Evolutionary conservation across 2,329 filamentous ascomycete species (phyloP).

Genomic region (Pyrenophora teres): DNA sequence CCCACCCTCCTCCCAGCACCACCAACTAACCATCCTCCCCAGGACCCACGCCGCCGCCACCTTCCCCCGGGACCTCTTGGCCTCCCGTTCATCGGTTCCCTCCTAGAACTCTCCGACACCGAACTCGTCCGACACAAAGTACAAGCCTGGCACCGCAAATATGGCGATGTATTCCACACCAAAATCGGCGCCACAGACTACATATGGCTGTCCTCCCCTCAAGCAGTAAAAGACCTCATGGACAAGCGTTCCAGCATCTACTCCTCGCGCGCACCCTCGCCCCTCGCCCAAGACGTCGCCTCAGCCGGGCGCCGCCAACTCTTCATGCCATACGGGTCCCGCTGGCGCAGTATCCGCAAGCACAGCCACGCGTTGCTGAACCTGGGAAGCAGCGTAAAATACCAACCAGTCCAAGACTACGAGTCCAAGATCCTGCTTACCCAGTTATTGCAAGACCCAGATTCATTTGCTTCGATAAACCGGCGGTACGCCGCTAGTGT

Average conservation of each 20-base stretch:
- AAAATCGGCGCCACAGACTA: constrained; percentile 50
- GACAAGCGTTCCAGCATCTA: constrained; percentile 60
- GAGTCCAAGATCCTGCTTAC: constrained; percentile 53
- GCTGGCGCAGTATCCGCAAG: constrained; percentile 46
- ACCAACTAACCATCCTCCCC: constrained; percentile 1
- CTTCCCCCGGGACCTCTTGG: constrained; percentile 49
- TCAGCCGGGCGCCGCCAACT: constrained; percentile 56
- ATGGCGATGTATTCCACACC: constrained; percentile 49
- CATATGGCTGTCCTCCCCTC: constrained; percentile 52
- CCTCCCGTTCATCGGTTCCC: constrained; percentile 48
- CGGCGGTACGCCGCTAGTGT: constrained; percentile 40
- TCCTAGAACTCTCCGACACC: constrained; percentile 45
- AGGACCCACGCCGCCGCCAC: constrained; percentile 26
- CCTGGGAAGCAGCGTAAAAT: constrained; percentile 39
- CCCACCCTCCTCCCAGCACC: too few species aligned
- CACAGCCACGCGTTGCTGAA: constrained; percentile 41
- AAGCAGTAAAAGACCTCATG: constrained; percentile 59
- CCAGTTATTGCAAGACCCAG: constrained; percentile 48
- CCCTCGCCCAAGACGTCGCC: constrained; percentile 49
- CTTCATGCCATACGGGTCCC: constrained; percentile 50
- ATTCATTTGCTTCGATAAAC: constrained; percentile 41
- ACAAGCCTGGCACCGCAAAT: constrained; percentile 42
- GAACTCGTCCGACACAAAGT: constrained; percentile 41
- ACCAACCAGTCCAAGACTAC: constrained; percentile 52
- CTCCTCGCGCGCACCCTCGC: constrained; percentile 50